Conservation (phyloP, 345 rosid species). For the Ceriops decandra region DNA sequence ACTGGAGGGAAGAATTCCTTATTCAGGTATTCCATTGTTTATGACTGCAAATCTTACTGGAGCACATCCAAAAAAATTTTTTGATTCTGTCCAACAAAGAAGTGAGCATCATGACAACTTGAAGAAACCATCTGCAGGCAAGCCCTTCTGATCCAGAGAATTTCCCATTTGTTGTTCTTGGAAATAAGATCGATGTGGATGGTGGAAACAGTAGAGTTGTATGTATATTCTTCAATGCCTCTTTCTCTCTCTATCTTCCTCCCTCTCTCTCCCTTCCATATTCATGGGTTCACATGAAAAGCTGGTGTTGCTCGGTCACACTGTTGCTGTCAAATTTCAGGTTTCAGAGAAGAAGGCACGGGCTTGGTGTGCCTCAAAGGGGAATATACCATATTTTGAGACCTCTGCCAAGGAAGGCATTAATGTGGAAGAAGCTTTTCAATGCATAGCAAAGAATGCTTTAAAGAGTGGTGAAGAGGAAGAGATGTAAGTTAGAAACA, state of each 20-base stretch:
- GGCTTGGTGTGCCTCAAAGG: constrained; percentile 93
- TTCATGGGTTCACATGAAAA: background rate
- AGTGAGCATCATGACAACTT: background rate
- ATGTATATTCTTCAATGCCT: background rate
- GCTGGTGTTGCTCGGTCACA: background rate
- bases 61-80: background rate
- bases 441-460: constrained; percentile 83
- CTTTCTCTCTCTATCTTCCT: background rate
- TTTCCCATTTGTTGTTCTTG: constrained; percentile 23
- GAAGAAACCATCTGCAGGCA: constrained; percentile 9
- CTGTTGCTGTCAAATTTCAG: constrained; percentile 22
- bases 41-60: background rate
- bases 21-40: constrained; percentile 11
- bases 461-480: constrained; percentile 84
- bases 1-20: constrained; percentile 23
- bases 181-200: constrained; percentile 21
- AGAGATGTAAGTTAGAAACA: constrained; percentile 65
- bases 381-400: constrained; percentile 87
- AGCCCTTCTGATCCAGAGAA: constrained; percentile 23
- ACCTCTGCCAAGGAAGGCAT: constrained; percentile 91
- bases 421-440: constrained; percentile 88
- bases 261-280: background rate
- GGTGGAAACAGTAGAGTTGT: constrained; percentile 22
- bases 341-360: constrained; percentile 84
- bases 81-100: no score